Base-by-base conservation (phyloP, 371 early-diverging fungal species). In the Dinochytrium kinnereticum region DNA sequence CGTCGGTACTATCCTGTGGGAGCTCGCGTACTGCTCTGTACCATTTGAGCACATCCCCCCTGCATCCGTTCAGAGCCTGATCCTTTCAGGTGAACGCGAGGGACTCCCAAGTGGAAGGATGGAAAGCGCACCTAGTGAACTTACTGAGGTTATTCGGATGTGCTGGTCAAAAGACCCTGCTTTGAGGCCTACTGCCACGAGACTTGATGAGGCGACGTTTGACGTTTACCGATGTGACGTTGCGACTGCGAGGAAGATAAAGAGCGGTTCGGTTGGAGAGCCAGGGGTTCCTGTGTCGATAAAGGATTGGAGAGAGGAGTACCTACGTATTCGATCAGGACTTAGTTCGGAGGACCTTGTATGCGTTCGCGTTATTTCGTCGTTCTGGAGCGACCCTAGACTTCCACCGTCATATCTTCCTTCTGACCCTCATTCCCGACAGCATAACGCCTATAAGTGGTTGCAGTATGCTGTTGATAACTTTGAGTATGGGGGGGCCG, bases 1-100 rank as follows among this genome's bases (percentile, higher is more conserved):
- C 3, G 51, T 53, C 15, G 69, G 69, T 33, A 68, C 69, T 1
- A 10, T 68, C 51, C 39, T 68, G 5, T 68, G 69, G 69, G 69
- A 68, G 34, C 50, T 68, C 34, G 50, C 69, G 10, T 61, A 38
- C 34, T 36, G 38, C 64, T 30, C 69, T 36, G 34, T 34, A 3
- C 69, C 69, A 3, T 68, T 17, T 50, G 53, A 34, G 19, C 13
- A 68, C 53, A 50, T 68, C 33, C 36, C 30, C 10, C 51, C 50
- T 15, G 10, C 33, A 5, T 30, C 30, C 36, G 53, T 68, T 21
- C 2, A 2, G 21, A n/a, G 33, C 28, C 26, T 3, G 51, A 68
- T 68, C 28, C 30, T 50, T 28, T 3, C 26, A 10, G 69, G 69
- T 51, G 10, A 28, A 1, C 50, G 69, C 13, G 69, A 68, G 2